Evolutionary conservation across 2,329 filamentous ascomycete species (phyloP), one percentile per base, ranked within the genome.

Genomic region (Scedosporium boydii): DNA sequence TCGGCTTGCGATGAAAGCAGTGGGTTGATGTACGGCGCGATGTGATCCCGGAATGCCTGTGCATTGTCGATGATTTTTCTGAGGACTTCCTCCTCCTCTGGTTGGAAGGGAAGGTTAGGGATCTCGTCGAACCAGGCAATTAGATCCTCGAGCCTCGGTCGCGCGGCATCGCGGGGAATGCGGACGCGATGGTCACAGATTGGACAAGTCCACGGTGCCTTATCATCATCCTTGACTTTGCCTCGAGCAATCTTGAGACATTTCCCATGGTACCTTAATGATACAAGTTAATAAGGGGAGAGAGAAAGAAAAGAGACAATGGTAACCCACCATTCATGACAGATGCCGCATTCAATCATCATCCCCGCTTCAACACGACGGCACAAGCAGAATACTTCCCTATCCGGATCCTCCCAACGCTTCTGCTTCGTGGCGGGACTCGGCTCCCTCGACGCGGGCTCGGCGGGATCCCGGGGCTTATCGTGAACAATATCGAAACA

Each of bases 281-380:
- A 21, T 18, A 6, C 14, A 41, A 16, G 16, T 44, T 26, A 55
- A 27, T 16, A 59, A 1, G n/a, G 53, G 16, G 62, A 26, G 57
- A 10, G 2, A 58, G 27, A 21, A 9, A n/a, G 2, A 9, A 55
- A 7, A 58, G 51, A 59, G 5, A 3, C 58, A 44, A 59, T 23
- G 14, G 7, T 29, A 18, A 79, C 87, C 79, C 74, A 93, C 95
- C 95, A 99, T 78, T 99, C 95, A 70, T 97, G 93, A 75, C 95
- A 99, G 46, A 97, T 81, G 73, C 98, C 95, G 73, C 95, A 99
- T 75, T 99, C 95, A 69, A 99, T 98, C 95, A 99, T 99, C 89
- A 98, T 96, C 60, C 95, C 95, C 44, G 93, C 92, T 75, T 99
- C 95, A 6, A 91, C 85, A 66, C 88, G 91, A 64, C 95, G 87